Evolutionary conservation across 306 rosid genomes (phyloP), one percentile per base, ranked within the genome.

Genomic region (Ammopiptanthus mongolicus): DNA sequence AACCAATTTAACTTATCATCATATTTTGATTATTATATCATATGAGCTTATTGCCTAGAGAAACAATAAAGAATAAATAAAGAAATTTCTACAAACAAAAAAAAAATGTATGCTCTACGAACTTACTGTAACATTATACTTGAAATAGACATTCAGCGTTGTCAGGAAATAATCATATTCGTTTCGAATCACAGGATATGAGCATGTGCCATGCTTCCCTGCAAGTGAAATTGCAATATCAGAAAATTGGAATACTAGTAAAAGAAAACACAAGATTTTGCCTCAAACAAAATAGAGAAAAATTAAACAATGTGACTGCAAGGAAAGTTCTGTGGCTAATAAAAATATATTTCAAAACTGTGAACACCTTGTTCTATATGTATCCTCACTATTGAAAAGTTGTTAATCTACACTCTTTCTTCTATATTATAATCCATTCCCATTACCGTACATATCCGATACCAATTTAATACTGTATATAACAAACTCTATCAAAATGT

Each of bases 171-270:
- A 95, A 63, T 53, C 81, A 86, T 95, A 89, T 85, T 92, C 99
- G 77, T 95, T 93, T 46, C 47, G 37, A 71, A 80, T 0, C 58
- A 89, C 99, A 22, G 99, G 89, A 82, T 31, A 69, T 6, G 97
- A 87, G 76, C 99, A 95, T 11, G 99, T 92, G 25, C 99, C 99
- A 25, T 95, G 99, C 90, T 89, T 95, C 88, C 88, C 99, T 95
- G 97, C 88, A 87, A 65, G 68, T 51, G 77, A 75, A 47, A 78
- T 78, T 39, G 21, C 14, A 71, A 59, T 42, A 39, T 78, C 22
- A 86, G 55, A 75, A 53, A 13, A 13, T 41, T 19, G 76, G 77
- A 82, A 23, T 15, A 44, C 13, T 15, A 59, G 66, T 36, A 61
- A 31, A 73, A 59, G 68, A 53, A 74, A 63, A 52, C 48, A 73